Conservation (phyloP, 257 asterid species). For the Sherardia arvensis region DNA sequence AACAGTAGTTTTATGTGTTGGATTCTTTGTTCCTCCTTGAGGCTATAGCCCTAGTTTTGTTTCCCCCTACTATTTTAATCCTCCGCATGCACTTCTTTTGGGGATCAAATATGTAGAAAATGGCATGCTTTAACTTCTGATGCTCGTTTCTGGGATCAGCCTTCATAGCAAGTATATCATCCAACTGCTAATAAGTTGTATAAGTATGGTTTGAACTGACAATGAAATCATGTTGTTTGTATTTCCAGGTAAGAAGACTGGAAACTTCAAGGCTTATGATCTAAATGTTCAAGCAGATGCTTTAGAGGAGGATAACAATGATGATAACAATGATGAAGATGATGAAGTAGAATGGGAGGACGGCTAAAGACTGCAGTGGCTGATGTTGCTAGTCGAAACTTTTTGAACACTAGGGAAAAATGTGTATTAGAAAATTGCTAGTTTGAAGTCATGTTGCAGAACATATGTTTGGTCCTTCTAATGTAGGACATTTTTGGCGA, state of each 20-base stretch:
- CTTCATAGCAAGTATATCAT: background rate
- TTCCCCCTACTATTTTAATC: background rate
- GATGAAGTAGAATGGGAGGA: conserved; percentile 88
- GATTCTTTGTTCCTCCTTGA: background rate
- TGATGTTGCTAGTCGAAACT: background rate
- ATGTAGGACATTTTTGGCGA: background rate
- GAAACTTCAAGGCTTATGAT: conserved; percentile 47
- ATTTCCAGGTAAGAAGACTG: conserved; percentile 32
- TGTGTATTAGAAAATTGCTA: background rate
- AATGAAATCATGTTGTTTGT: conserved; percentile 3
- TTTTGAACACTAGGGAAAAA: background rate
- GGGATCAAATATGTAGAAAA: background rate
- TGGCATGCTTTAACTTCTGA: background rate
- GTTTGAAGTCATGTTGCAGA: too few species aligned
- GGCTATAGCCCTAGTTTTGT: background rate
- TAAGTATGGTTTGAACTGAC: background rate
- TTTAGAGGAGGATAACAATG: conserved; percentile 23
- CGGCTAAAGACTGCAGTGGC: conserved; percentile 27
- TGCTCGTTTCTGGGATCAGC: background rate
- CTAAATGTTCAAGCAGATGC: conserved; percentile 64
- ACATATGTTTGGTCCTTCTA: background rate
- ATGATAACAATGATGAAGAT: conserved; percentile 43
- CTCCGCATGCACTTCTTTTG: background rate
- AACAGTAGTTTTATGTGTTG: background rate
- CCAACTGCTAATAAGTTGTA: background rate